These are phyloP conservation scores for Eucalyptus erythrocorys DNA, from an alignment of 345 rosid genomes.

Conservation along the genomic window DNA sequence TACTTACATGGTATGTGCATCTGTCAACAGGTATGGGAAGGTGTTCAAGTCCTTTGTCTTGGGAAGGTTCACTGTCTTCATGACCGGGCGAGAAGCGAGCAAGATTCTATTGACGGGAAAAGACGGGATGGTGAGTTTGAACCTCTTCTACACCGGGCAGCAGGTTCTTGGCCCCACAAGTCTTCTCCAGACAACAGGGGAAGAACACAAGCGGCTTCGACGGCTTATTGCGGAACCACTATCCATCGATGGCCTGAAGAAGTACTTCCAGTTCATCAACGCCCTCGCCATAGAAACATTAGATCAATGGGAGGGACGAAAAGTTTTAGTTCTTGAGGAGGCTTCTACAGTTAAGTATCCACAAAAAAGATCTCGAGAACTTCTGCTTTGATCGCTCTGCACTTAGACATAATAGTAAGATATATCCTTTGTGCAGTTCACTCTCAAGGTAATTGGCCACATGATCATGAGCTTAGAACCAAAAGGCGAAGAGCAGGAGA, in stretches of 20 bases:
- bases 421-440: constrained; percentile 28
- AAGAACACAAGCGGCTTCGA: constrained; percentile 47
- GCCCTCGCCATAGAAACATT: constrained; percentile 30
- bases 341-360: constrained; percentile 50
- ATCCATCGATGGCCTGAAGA: constrained; percentile 49
- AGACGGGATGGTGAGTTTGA: constrained; percentile 66
- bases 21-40: constrained; percentile 37
- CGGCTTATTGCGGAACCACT: constrained; percentile 46
- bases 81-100: constrained; percentile 64
- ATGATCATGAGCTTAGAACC: constrained; percentile 75
- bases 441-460: constrained; percentile 58
- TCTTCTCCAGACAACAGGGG: constrained; percentile 52
- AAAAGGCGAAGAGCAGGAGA: constrained; percentile 42
- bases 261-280: constrained; percentile 46
- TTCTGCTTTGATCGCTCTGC: background rate
- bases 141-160: constrained; percentile 54
- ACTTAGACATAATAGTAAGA: background rate
- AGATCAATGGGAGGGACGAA: constrained; percentile 34
- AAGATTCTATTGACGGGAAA: constrained; percentile 57
- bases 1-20: background rate
- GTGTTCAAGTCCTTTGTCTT: constrained; percentile 43
- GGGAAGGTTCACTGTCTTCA: constrained; percentile 47
- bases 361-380: background rate
- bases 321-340: constrained; percentile 45
- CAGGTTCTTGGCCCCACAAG: constrained; percentile 54